Conservation (phyloP, 345 rosid species). For the Leavenworthia alabamica region DNA sequence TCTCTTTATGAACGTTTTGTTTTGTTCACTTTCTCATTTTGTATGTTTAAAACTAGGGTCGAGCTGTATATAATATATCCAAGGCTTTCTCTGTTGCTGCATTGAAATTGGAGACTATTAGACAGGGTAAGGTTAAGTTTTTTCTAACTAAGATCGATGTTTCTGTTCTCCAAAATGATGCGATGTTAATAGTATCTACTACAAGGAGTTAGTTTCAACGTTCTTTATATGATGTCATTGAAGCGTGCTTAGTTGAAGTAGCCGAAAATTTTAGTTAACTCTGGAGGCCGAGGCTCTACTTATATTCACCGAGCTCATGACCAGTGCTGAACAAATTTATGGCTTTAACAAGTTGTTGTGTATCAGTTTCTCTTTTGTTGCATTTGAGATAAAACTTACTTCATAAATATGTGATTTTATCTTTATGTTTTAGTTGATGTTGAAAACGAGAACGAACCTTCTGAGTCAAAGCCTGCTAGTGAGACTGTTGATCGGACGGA, state of each 20-base stretch:
- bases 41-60: conserved; percentile 47
- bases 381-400: not conserved
- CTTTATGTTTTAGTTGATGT: conserved; percentile 50
- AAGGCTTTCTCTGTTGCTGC: conserved; percentile 84
- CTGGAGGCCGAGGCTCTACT: not conserved
- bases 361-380: not conserved
- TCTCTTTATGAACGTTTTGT: not conserved
- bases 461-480: conserved; percentile 51
- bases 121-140: conserved; percentile 53
- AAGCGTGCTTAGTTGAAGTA: too few species aligned
- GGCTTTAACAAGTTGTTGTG: not conserved
- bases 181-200: too few species aligned
- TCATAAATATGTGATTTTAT: not conserved
- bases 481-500: conserved; percentile 78
- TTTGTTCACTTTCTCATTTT: not conserved
- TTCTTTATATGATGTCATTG: too few species aligned
- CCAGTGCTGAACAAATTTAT: not conserved
- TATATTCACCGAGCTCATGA: not conserved
- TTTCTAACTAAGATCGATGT: not conserved
- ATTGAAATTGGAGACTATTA: conserved; percentile 88
- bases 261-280: too few species aligned
- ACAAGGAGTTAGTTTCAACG: not conserved
- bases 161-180: not conserved
- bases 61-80: conserved; percentile 64
- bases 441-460: conserved; percentile 53